These are phyloP conservation scores for Aspergillus calidoustus DNA, from an alignment of 2,329 filamentous ascomycete genomes.

Conservation along the genomic window DNA sequence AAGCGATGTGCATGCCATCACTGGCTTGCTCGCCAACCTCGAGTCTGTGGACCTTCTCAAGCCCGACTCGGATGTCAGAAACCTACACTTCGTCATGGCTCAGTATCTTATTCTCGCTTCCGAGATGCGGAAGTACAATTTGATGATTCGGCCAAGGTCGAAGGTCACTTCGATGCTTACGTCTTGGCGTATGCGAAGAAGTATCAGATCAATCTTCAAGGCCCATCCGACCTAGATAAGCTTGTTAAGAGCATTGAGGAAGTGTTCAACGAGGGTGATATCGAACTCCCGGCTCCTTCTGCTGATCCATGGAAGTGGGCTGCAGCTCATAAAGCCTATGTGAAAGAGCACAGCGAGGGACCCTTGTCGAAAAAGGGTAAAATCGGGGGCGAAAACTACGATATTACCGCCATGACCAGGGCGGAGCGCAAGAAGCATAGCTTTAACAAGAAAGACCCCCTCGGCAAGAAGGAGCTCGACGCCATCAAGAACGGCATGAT, in stretches of 20 bases:
- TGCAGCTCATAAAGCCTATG: slow-evolving; percentile 4
- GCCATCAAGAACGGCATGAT: slow-evolving; percentile 44
- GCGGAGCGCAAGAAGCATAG: slow-evolving; percentile 38
- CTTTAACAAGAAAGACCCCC: slow-evolving; percentile 44
- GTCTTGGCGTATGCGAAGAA: slow-evolving; percentile 27
- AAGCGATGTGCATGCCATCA: background rate
- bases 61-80: slow-evolving; percentile 41
- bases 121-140: background rate
- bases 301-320: slow-evolving; percentile 11
- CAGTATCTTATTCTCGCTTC: slow-evolving; percentile 34
- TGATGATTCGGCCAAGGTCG: background rate
- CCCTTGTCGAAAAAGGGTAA: slow-evolving; percentile 2
- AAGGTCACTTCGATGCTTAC: background rate
- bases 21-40: slow-evolving; percentile 37
- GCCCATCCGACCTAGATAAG: slow-evolving; percentile 28
- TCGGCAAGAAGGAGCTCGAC: slow-evolving; percentile 38
- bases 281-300: slow-evolving; percentile 29
- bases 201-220: slow-evolving; percentile 21
- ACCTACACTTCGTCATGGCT: slow-evolving; percentile 46
- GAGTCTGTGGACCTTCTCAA: slow-evolving; percentile 39
- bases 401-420: slow-evolving; percentile 42
- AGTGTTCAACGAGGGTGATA: slow-evolving; percentile 16
- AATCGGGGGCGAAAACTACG: slow-evolving; percentile 48
- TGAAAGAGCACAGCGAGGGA: background rate
- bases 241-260: slow-evolving; percentile 11